Evolutionary conservation across 2,329 filamentous ascomycete genomes (phyloP).

Genomic region (Ophiostoma piceae): DNA sequence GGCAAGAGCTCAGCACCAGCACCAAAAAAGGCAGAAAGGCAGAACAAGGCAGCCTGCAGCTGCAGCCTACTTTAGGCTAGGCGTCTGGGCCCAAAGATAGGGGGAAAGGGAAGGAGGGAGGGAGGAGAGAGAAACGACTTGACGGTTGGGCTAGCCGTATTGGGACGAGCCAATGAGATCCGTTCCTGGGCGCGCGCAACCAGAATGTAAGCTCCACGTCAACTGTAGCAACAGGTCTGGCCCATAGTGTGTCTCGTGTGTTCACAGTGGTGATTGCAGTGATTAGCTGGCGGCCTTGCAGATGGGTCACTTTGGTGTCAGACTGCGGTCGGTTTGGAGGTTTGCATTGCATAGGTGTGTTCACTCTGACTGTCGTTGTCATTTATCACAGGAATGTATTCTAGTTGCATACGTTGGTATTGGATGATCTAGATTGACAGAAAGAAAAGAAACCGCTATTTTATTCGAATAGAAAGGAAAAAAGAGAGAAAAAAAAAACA

Average conservation of each 20-base stretch:
- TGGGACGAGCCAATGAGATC: not conserved
- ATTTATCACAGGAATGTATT: not conserved
- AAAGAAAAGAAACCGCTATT: not conserved
- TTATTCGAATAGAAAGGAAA: not conserved
- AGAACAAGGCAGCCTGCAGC: not conserved
- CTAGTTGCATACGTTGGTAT: not conserved
- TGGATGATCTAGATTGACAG: not conserved
- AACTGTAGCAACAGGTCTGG: constrained; percentile 9
- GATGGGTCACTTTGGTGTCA: not conserved
- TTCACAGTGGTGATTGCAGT: not conserved
- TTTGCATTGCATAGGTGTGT: not conserved
- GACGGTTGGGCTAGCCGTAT: not conserved
- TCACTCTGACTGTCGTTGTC: not conserved
- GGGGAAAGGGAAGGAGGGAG: not conserved
- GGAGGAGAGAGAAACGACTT: not conserved
- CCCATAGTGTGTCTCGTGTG: not conserved
- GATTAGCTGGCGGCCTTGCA: not conserved
- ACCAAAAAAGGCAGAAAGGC: not conserved
- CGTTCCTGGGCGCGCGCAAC: not conserved
- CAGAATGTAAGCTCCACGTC: constrained; percentile 9
- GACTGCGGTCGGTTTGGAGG: not conserved
- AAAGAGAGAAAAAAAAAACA: not conserved
- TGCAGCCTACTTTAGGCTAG: not conserved
- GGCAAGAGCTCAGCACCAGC: too few species aligned
- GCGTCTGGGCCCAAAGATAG: not conserved